Conservation (phyloP, 2,329 filamentous ascomycete genomes). For the Drechslera avenae region DNA sequence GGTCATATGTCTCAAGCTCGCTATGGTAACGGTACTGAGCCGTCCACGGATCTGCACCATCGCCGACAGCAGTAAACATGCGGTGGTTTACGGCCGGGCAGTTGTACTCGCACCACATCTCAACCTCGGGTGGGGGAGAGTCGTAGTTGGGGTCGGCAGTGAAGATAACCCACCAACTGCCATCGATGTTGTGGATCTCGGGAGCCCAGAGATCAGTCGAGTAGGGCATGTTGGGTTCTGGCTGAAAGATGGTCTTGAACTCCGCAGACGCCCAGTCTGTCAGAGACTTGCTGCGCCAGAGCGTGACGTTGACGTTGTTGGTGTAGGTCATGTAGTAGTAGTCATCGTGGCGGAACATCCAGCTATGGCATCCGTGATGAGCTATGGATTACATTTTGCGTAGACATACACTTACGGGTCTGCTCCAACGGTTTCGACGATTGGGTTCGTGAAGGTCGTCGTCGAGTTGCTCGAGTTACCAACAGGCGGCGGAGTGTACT, state of each 20-base stretch:
- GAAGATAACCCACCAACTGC: conserved; percentile 59
- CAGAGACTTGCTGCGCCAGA: conserved; percentile 49
- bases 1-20: conserved; percentile 57
- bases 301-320: conserved; percentile 51
- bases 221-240: conserved; percentile 51
- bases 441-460: conserved; percentile 55
- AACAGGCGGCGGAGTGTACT: conserved; percentile 17
- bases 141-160: conserved; percentile 57
- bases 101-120: conserved; percentile 56
- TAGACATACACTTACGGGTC: conserved; percentile 46
- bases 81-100: conserved; percentile 59
- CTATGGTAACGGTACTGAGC: conserved; percentile 53
- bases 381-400: not conserved
- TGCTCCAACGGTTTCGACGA: conserved; percentile 48
- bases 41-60: conserved; percentile 52
- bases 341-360: conserved; percentile 50
- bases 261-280: conserved; percentile 55
- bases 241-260: conserved; percentile 50
- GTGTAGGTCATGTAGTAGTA: conserved; percentile 56
- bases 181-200: conserved; percentile 55
- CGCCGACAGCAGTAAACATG: conserved; percentile 57
- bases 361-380: conserved; percentile 29
- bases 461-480: conserved; percentile 20
- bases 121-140: conserved; percentile 53
- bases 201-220: conserved; percentile 58